Percentiles rank a stretch among this genome's conserved stretches.
phyloP scores from a whole-genome alignment of 2,329 filamentous ascomycete genomes.

The Beauveria sp. region DNA sequence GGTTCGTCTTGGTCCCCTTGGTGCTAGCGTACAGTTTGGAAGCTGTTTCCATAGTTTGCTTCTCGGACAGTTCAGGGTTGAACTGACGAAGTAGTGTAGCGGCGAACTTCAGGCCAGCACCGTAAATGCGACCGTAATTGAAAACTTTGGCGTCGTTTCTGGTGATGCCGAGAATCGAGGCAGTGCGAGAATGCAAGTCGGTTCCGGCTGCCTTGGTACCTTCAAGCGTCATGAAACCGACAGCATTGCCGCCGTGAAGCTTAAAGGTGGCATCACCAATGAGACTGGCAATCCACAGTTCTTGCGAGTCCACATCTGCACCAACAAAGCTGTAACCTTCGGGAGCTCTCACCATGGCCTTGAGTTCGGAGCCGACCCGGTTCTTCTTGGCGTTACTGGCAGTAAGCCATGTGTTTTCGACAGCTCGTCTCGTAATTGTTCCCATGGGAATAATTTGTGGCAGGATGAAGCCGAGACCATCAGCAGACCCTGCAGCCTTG shows the following conservation, averaged over 20 bases:
- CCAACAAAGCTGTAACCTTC: slow-evolving; percentile 90
- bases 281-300: slow-evolving; percentile 95
- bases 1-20: slow-evolving; percentile 78
- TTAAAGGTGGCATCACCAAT: slow-evolving; percentile 93
- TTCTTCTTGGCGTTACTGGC: slow-evolving; percentile 96
- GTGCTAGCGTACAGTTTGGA: slow-evolving; percentile 78
- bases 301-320: slow-evolving; percentile 93
- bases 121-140: slow-evolving; percentile 98
- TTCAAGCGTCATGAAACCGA: slow-evolving; percentile 98
- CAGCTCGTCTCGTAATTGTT: slow-evolving; percentile 85
- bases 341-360: slow-evolving; percentile 92
- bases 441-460: slow-evolving; percentile 98
- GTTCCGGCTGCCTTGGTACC: slow-evolving; percentile 91
- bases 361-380: slow-evolving; percentile 90
- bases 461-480: slow-evolving; percentile 66
- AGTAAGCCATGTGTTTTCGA: slow-evolving; percentile 97
- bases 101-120: slow-evolving; percentile 92
- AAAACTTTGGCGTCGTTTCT: slow-evolving; percentile 95
- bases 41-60: slow-evolving; percentile 68
- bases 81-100: slow-evolving; percentile 86
- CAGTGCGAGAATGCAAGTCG: slow-evolving; percentile 89
- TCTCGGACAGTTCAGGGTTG: slow-evolving; percentile 75
- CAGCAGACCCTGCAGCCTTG: slow-evolving; percentile 16
- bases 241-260: slow-evolving; percentile 90
- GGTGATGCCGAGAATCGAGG: slow-evolving; percentile 84